Evolutionary conservation across 805 yeast species (phyloP).

Genomic region (Candida endomychidarum): DNA sequence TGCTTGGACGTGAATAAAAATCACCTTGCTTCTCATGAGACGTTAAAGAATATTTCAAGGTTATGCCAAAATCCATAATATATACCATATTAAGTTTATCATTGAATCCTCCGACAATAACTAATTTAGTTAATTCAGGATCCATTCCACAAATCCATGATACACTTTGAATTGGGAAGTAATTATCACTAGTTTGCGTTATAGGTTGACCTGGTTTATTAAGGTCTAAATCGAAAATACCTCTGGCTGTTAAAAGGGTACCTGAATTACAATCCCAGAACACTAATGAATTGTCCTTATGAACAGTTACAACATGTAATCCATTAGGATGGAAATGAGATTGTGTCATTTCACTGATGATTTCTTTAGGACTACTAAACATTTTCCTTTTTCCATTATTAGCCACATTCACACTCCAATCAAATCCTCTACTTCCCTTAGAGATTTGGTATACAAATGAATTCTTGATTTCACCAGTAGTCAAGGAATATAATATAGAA

Average conservation of each 20-base stretch:
- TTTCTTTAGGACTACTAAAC: constrained; percentile 37
- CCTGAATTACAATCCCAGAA: constrained; percentile 93
- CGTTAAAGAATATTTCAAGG: constrained; percentile 76
- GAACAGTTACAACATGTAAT: constrained; percentile 73
- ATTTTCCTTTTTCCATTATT: constrained; percentile 43
- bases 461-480: constrained; percentile 56
- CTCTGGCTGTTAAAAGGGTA: constrained; percentile 69
- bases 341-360: constrained; percentile 35
- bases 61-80: constrained; percentile 72
- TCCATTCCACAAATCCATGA: constrained; percentile 80
- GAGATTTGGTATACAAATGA: constrained; percentile 62
- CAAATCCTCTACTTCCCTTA: constrained; percentile 65
- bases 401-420: constrained; percentile 25
- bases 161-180: constrained; percentile 50
- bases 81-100: constrained; percentile 31
- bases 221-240: constrained; percentile 62
- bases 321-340: constrained; percentile 94
- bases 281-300: constrained; percentile 78
- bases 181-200: constrained; percentile 15
- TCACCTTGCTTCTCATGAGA: constrained; percentile 81
- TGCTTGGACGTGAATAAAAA: constrained; percentile 66
- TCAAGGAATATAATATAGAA: constrained; percentile 68
- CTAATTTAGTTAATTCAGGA: constrained; percentile 74
- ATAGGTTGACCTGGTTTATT: constrained; percentile 46
- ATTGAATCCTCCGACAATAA: constrained; percentile 69